phyloP scores from a whole-genome alignment of 2,329 filamentous ascomycete genomes.

The Furcasterigmium furcatum region DNA sequence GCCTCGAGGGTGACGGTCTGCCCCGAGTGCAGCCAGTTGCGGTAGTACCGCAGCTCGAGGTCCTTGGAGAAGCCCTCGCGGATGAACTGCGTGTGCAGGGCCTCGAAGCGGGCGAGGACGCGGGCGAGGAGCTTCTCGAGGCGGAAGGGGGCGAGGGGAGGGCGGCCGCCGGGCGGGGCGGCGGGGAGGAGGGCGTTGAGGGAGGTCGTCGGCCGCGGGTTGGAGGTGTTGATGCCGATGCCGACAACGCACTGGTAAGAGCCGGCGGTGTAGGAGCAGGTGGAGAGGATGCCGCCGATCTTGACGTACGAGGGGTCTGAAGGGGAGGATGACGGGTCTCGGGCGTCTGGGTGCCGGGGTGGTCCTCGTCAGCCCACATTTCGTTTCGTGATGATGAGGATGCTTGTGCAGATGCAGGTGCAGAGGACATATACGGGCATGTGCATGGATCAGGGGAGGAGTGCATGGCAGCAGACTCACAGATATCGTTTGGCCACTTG shows the following conservation, averaged over 20 bases:
- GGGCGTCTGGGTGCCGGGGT: constrained; percentile 46
- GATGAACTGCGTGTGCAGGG: constrained; percentile 72
- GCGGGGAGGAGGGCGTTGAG: constrained; percentile 68
- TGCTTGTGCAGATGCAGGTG: too few relatives aligned
- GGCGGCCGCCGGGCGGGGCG: constrained; percentile 26
- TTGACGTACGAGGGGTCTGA: constrained; percentile 66
- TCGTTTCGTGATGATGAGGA: not conserved
- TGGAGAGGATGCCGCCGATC: constrained; percentile 89
- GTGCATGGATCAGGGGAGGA: not conserved
- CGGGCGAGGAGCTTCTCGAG: constrained; percentile 79
- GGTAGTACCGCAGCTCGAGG: constrained; percentile 77
- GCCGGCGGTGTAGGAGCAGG: constrained; percentile 74
- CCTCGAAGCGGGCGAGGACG: constrained; percentile 75
- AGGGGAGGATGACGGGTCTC: constrained; percentile 55
- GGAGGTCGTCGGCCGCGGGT: constrained; percentile 81
- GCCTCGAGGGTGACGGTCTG: constrained; percentile 73
- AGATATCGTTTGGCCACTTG: constrained; percentile 98
- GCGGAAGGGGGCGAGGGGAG: constrained; percentile 52
- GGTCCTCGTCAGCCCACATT: constrained; percentile 1
- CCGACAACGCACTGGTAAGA: constrained; percentile 85
- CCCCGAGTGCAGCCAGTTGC: constrained; percentile 79
- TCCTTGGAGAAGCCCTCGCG: constrained; percentile 68
- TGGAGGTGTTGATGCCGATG: constrained; percentile 82
- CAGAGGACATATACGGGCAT: too few relatives aligned
- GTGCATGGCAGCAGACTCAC: constrained; percentile 34